Evolutionary conservation across 352 stramenopile species (phyloP), one percentile per base, ranked within the genome.

Genomic region (Plasmopara viticola): DNA sequence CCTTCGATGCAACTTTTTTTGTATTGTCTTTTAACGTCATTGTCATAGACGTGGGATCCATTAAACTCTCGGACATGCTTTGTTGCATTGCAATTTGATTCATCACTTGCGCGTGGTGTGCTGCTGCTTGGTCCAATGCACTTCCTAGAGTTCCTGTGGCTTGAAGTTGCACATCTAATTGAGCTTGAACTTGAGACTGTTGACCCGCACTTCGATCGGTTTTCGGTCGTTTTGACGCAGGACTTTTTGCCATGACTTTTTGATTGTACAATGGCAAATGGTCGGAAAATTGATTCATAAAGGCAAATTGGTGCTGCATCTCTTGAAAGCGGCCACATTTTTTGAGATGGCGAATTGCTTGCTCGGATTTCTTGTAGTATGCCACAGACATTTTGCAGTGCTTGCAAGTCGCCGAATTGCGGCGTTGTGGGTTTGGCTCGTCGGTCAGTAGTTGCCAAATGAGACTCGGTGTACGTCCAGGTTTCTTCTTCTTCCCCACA

Each of bases 361-460:
- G 81, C 66, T 92, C 81, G 29, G 81, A 92, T 50, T 90, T 92
- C 48, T 92, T 92, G 62, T 92, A 92, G 64, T 92, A 92, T 20
- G 86, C 47, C 37, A 92, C 81, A 33, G 88, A 73, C 55, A 90
- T 74, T 63, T 92, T 88, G 65, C 81, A 92, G 60, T 92, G 81
- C 60, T 92, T 92, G 62, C 81, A 92, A 28, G 74, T 59, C 30
- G 81, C 74, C 7, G 81, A 64, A 47, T 90, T 90, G 58, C 78
- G 78, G 9, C 78, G 74, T 55, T 92, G 78, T 46, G 81, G 81
- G 61, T 88, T 74, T 12, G 74, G 71, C 45, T 92, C 81, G 62
- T 92, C 81, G 30, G 81, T 92, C 51, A 92, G 67, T 47, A 92
- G 69, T 63, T 86, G 67, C 81, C 80, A 91, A 47, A 91, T 91